Conservation (phyloP, 345 rosid species). For the Eutrema heterophyllum region DNA sequence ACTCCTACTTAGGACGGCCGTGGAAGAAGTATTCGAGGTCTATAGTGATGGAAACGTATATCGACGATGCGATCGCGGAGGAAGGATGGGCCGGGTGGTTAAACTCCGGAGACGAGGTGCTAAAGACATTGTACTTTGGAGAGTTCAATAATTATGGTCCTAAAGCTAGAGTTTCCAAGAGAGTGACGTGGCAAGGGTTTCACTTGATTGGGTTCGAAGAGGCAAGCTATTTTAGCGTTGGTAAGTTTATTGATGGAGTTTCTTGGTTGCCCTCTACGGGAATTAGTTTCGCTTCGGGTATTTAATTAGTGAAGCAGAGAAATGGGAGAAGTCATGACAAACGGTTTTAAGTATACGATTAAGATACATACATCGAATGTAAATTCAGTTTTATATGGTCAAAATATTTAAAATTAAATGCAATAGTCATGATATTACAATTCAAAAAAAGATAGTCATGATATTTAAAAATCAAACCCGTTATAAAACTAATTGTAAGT, state of each 20-base stretch:
- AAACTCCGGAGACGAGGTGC: conserved; percentile 42
- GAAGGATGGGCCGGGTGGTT: conserved; percentile 84
- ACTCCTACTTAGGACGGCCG: conserved; percentile 69
- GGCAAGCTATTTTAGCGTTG: conserved; percentile 69
- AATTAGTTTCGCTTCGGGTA: conserved; percentile 35
- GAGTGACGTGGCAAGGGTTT: conserved; percentile 72
- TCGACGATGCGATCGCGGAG: conserved; percentile 42
- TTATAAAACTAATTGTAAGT: too few relatives aligned
- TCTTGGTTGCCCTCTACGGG: conserved; percentile 74
- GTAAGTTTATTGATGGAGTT: conserved; percentile 58
- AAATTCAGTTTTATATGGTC: neutral
- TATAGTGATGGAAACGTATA: conserved; percentile 59
- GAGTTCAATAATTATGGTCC: conserved; percentile 71
- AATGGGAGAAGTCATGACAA: neutral
- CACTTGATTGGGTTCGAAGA: conserved; percentile 49
- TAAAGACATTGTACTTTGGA: conserved; percentile 74
- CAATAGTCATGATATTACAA: neutral
- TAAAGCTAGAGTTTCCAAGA: conserved; percentile 46
- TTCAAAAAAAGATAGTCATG: too few relatives aligned
- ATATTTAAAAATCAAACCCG: too few relatives aligned
- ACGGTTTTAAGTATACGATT: neutral
- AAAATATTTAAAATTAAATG: neutral
- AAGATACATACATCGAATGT: neutral
- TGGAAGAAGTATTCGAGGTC: conserved; percentile 74
- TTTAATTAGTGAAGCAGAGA: neutral